Evolutionary conservation across 768 basidiomycete genomes (phyloP).

Genomic region (Phaffia tasmanica): DNA sequence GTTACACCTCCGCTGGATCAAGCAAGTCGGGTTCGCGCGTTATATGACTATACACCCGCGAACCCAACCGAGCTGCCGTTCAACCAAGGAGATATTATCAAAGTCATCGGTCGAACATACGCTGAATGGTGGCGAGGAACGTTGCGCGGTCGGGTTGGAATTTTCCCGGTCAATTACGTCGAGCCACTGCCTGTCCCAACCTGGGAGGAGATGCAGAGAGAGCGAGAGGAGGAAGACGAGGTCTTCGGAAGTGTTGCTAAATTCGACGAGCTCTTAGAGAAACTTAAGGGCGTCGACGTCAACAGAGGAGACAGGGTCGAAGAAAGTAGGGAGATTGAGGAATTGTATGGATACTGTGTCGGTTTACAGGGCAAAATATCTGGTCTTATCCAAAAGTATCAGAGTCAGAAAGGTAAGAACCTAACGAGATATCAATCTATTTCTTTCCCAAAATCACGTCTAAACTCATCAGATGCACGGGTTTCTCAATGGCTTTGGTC

Average conservation of each 20-base stretch:
- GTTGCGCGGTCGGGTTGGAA: constrained; percentile 75
- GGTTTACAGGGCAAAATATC: constrained; percentile 14
- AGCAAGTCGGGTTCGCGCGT: constrained; percentile 71
- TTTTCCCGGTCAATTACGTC: constrained; percentile 95
- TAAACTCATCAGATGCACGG: neutral
- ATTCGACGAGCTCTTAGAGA: constrained; percentile 65
- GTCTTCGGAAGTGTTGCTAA: constrained; percentile 78
- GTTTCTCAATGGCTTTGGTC: neutral
- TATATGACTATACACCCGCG: constrained; percentile 78
- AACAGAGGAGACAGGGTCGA: constrained; percentile 65
- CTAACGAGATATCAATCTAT: neutral
- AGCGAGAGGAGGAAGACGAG: constrained; percentile 74
- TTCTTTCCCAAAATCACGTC: neutral
- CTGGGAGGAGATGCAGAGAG: constrained; percentile 58
- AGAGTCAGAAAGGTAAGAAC: constrained; percentile 18
- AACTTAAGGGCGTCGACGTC: constrained; percentile 64
- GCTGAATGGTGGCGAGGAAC: constrained; percentile 98
- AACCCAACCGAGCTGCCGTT: constrained; percentile 85
- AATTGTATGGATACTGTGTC: constrained; percentile 24
- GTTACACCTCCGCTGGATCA: constrained; percentile 24
- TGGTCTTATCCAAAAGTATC: constrained; percentile 23
- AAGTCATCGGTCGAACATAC: constrained; percentile 85
- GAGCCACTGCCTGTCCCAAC: constrained; percentile 77
- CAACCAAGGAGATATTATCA: constrained; percentile 83
- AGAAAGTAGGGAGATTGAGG: constrained; percentile 76